Base-by-base conservation (phyloP, 148 eudicot genomes). In the Vaccinium macrocarpon region DNA sequence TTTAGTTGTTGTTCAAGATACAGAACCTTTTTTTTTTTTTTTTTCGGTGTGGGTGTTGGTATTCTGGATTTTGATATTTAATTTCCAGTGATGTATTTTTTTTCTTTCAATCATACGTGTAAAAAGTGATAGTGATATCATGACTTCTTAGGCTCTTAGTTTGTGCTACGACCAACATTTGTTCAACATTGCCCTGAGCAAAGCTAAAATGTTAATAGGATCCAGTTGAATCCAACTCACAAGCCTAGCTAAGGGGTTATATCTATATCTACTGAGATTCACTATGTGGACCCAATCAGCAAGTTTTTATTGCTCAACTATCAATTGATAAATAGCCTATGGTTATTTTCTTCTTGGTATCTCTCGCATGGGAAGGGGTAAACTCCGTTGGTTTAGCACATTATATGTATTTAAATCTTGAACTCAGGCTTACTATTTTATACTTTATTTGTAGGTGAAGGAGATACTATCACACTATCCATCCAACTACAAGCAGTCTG, bases 401-500 rank as follows among this genome's bases (percentile, higher is more conserved):
- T 83, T 59, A 2, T 19, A 46, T 55, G 35, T 48, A 15, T 56
- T 73, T 83, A 29, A 35, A 82, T 75, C 59, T 57, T 81, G 72
- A 81, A 35, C 29, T 74, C 27, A 76, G 18, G 27, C 18, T 19
- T 70, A 27, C 66, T 38, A 0, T 14, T 64, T 77, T 42, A 51
- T 74, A 61, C 49, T 85, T 76, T 86, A 32, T 82, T 11, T 75
- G 38, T 81, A 97, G 99, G 99, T 87, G 81, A 97, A 92, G 90
- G 99, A 97, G 88, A 90, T 97, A 61, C 55, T 97, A 85, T 92
- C 99, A 79, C 91, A 91, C 88, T 97, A 95, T 81, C 99, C 99
- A 61, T 92, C 98, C 61, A 97, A 97, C 90, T 97, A 97, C 88
- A 97, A 97, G 93, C 98, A 95, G 87, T 97, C 99, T 75, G 99